These are phyloP conservation scores for Phialemoniopsis sp. DNA, from an alignment of 2,329 filamentous ascomycete genomes.

Conservation along the genomic window DNA sequence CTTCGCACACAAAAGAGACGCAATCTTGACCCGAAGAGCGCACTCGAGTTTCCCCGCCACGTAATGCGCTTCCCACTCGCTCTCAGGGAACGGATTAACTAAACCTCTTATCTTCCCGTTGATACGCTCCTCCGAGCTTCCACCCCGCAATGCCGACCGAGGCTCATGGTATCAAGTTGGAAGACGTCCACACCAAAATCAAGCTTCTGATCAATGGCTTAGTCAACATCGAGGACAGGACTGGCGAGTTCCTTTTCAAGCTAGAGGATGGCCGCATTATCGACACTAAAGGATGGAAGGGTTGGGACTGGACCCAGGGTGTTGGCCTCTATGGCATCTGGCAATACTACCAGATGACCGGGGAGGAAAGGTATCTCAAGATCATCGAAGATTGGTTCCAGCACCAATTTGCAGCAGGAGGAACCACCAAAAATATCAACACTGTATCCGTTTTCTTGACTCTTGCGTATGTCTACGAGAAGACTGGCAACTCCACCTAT, in stretches of 20 bases:
- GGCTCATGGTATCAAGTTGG: constrained; percentile 39
- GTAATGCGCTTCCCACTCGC: no score
- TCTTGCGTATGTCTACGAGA: constrained; percentile 73
- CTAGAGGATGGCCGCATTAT: constrained; percentile 72
- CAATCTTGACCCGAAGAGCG: no score
- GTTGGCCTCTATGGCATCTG: constrained; percentile 77
- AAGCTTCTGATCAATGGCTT: constrained; percentile 67
- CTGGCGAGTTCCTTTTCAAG: constrained; percentile 68
- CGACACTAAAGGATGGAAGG: constrained; percentile 80
- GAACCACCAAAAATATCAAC: constrained; percentile 82
- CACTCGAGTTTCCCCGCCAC: no score
- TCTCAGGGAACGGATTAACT: no score
- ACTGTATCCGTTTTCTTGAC: constrained; percentile 78
- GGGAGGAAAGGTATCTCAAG: constrained; percentile 52
- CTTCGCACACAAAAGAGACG: no score
- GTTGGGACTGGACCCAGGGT: constrained; percentile 82
- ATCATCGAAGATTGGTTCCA: constrained; percentile 74
- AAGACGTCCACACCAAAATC: constrained; percentile 51
- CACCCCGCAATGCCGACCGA: constrained; percentile 30
- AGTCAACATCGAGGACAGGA: constrained; percentile 72
- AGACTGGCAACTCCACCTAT: constrained; percentile 64
- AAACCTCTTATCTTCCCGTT: no score
- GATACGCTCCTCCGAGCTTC: not conserved
- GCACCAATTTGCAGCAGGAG: constrained; percentile 62
- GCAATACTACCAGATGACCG: constrained; percentile 75